These are phyloP conservation scores for Infundibulicybe gibba DNA, from an alignment of 768 basidiomycete species.

Conservation along the genomic window DNA sequence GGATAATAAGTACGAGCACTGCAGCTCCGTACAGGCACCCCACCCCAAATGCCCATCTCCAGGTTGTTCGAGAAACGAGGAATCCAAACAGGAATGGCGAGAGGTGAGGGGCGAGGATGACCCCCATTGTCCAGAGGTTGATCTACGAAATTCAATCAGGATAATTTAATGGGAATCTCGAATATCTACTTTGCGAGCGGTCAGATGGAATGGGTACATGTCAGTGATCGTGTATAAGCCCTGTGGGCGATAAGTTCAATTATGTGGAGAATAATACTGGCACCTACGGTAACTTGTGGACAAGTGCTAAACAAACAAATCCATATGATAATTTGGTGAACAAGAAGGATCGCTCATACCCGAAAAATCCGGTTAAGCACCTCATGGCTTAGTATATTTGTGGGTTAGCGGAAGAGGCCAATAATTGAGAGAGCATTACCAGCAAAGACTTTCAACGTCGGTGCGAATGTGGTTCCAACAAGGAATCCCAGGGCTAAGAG, in stretches of 20 bases:
- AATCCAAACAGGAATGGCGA: conserved; percentile 69
- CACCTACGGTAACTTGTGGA: conserved; percentile 56
- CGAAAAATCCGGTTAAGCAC: conserved; percentile 58
- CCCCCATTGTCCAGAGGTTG: conserved; percentile 57
- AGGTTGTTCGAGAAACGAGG: conserved; percentile 52
- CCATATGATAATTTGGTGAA: not conserved
- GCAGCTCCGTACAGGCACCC: conserved; percentile 53
- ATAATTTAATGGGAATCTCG: conserved; percentile 15
- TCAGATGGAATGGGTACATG: conserved; percentile 66
- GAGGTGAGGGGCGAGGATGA: conserved; percentile 56
- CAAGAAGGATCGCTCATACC: conserved; percentile 21
- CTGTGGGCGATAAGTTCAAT: conserved; percentile 18
- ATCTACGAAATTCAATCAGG: conserved; percentile 25
- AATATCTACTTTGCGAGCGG: conserved; percentile 53
- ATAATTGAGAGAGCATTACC: conserved; percentile 21
- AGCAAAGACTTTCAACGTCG: conserved; percentile 46
- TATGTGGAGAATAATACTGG: not conserved
- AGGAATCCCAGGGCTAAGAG: conserved; percentile 55
- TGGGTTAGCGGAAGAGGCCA: too few relatives aligned
- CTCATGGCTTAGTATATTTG: conserved; percentile 39
- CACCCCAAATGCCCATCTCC: conserved; percentile 67
- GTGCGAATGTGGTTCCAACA: conserved; percentile 54
- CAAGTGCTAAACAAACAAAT: not conserved
- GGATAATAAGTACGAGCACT: conserved; percentile 35
- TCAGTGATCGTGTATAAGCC: conserved; percentile 61